phyloP scores from a whole-genome alignment of 164 flowering plant genomes.

The Nelumbo lutea region DNA sequence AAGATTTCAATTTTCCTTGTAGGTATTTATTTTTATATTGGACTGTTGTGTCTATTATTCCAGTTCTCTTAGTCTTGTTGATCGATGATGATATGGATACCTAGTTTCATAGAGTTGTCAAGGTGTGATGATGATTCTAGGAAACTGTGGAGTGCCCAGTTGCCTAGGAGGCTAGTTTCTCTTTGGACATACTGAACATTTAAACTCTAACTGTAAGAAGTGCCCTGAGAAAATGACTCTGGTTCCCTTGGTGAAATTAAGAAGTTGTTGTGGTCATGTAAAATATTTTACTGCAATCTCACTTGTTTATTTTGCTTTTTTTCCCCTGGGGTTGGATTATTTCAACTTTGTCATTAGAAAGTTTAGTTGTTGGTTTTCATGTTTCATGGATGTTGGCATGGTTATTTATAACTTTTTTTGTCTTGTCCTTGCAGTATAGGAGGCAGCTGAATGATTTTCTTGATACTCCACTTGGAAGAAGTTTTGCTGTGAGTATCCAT shows the following conservation, averaged over 20 bases:
- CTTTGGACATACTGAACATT: neutral
- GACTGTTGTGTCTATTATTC: too few species aligned
- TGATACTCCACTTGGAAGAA: constrained; percentile 71
- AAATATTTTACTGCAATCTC: neutral
- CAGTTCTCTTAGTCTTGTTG: too few species aligned
- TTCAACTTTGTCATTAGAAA: neutral
- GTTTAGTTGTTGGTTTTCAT: neutral
- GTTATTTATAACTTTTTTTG: neutral
- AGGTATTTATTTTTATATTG: too few species aligned
- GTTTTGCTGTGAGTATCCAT: constrained; percentile 57
- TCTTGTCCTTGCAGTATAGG: constrained; percentile 69
- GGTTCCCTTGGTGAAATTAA: neutral
- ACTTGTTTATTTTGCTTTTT: neutral
- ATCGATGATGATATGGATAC: too few species aligned
- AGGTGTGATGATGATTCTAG: too few species aligned
- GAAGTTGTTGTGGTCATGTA: neutral
- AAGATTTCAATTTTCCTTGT: too few species aligned
- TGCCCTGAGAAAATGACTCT: neutral
- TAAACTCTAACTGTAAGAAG: neutral
- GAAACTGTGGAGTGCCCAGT: too few species aligned
- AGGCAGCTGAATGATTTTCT: constrained; percentile 62
- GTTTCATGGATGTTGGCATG: neutral
- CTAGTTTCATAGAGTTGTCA: too few species aligned
- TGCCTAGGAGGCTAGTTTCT: too few species aligned
- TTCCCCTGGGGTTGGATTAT: neutral